phyloP scores from a whole-genome alignment of 805 yeast genomes.

The Candida sphagnicola region DNA sequence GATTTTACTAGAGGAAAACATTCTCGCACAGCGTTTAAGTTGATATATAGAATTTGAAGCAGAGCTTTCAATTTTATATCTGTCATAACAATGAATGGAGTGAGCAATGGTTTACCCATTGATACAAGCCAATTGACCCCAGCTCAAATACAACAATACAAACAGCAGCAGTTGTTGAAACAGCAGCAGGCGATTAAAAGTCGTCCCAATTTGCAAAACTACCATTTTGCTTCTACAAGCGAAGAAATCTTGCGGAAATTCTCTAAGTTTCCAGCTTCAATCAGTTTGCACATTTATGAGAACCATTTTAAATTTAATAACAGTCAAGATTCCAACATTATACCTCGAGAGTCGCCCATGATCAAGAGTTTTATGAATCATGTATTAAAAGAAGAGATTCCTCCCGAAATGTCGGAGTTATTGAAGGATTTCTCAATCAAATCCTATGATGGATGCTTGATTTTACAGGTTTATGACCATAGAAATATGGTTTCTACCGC shows the following conservation, averaged over 20 bases:
- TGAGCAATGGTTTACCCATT: constrained; percentile 1
- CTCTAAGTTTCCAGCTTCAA: constrained; percentile 70
- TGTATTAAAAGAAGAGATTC: constrained; percentile 78
- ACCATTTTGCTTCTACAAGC: constrained; percentile 65
- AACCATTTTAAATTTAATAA: constrained; percentile 90
- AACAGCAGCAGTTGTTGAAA: constrained; percentile 17
- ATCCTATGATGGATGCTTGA: constrained; percentile 86
- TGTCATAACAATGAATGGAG: constrained; percentile 3
- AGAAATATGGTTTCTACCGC: constrained; percentile 41
- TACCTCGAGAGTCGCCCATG: constrained; percentile 75
- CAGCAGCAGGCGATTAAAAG: constrained; percentile 18
- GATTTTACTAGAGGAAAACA: no score
- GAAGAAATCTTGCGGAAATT: constrained; percentile 74
- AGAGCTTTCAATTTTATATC: no score
- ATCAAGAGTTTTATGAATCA: constrained; percentile 76
- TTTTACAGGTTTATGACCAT: constrained; percentile 84
- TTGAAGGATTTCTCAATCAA: constrained; percentile 80
- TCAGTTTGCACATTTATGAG: constrained; percentile 87
- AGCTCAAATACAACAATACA: constrained; percentile 35
- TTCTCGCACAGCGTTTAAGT: no score
- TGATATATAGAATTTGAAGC: no score
- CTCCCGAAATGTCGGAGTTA: constrained; percentile 85
- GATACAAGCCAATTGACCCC: constrained; percentile 14
- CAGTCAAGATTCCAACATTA: constrained; percentile 71
- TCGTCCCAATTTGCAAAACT: constrained; percentile 27